A percentile compares a stretch with the other conserved stretches of the same genome.
phyloP scores from a whole-genome alignment of 2,329 filamentous ascomycete species.

The Drechslerella coelobrocha region DNA sequence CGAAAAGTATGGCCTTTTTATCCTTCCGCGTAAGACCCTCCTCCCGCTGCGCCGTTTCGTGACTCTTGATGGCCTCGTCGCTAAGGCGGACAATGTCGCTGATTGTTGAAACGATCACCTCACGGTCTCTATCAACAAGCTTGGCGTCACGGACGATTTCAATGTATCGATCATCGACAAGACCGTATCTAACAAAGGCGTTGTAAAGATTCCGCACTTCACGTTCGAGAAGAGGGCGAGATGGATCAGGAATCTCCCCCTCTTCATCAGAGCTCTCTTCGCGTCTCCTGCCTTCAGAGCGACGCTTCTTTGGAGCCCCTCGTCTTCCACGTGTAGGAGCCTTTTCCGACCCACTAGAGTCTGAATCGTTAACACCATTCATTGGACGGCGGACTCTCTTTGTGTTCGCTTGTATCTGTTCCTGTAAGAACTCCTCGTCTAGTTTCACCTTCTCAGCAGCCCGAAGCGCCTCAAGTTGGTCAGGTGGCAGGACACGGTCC shows the following conservation, averaged over 20 bases:
- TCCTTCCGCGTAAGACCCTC: conserved; percentile 83
- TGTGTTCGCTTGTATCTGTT: conserved; percentile 59
- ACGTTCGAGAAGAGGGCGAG: conserved; percentile 87
- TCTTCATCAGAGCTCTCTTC: conserved; percentile 73
- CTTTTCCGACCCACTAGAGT: conserved; percentile 56
- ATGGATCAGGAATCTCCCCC: conserved; percentile 76
- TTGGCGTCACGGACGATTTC: conserved; percentile 89
- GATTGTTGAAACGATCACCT: conserved; percentile 77
- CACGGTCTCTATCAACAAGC: conserved; percentile 78
- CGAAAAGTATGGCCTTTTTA: conserved; percentile 93
- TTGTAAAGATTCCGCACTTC: conserved; percentile 91
- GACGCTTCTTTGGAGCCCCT: conserved; percentile 73
- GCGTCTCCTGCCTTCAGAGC: conserved; percentile 71
- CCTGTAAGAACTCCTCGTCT: conserved; percentile 57
- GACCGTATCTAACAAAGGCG: conserved; percentile 88
- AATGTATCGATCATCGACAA: conserved; percentile 83
- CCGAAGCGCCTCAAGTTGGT: conserved; percentile 87
- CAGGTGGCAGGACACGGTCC: conserved; percentile 97
- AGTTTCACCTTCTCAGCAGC: conserved; percentile 81
- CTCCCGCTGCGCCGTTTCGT: conserved; percentile 73
- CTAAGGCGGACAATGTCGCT: conserved; percentile 72
- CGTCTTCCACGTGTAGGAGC: conserved; percentile 63
- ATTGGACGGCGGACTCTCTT: conserved; percentile 55
- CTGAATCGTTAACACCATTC: conserved; percentile 57
- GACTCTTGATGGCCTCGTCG: conserved; percentile 68